phyloP scores from a whole-genome alignment of 176 grass and related monocot species.

The Oropetium thomaeum region DNA sequence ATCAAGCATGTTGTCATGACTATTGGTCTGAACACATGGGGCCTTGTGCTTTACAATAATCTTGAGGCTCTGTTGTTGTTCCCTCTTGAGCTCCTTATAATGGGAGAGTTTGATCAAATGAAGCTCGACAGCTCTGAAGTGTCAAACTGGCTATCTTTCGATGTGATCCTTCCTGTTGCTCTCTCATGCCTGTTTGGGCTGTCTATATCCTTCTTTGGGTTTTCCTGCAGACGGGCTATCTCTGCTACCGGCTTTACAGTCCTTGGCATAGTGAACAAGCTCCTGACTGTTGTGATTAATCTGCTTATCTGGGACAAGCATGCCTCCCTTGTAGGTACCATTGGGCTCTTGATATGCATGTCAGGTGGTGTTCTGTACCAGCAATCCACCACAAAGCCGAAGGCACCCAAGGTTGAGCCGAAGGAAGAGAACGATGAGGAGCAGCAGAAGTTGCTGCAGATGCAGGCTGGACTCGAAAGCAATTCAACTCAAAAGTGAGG shows the following conservation, averaged over 20 bases:
- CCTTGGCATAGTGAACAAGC: slow-evolving; percentile 79
- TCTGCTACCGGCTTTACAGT: slow-evolving; percentile 84
- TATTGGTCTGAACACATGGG: slow-evolving; percentile 88
- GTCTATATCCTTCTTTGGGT: slow-evolving; percentile 80
- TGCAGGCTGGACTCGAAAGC: slow-evolving; percentile 35
- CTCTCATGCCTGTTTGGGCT: slow-evolving; percentile 77
- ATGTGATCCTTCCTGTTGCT: slow-evolving; percentile 68
- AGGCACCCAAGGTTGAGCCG: slow-evolving; percentile 44
- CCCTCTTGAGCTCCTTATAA: slow-evolving; percentile 80
- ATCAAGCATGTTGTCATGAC: slow-evolving; percentile 90
- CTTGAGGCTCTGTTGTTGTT: slow-evolving; percentile 75
- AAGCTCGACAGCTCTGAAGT: slow-evolving; percentile 57
- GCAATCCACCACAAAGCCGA: slow-evolving; percentile 70
- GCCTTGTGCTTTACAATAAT: slow-evolving; percentile 90
- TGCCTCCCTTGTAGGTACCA: slow-evolving; percentile 55
- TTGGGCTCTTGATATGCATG: slow-evolving; percentile 80
- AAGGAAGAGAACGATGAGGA: slow-evolving; percentile 63
- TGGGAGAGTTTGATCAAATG: slow-evolving; percentile 82
- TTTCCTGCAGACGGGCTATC: slow-evolving; percentile 79
- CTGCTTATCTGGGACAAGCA: slow-evolving; percentile 84
- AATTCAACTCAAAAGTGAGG: slow-evolving; percentile 31
- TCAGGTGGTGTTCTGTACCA: slow-evolving; percentile 71
- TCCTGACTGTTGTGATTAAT: slow-evolving; percentile 71
- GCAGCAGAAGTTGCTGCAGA: slow-evolving; percentile 60
- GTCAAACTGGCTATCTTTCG: slow-evolving; percentile 65